Base-by-base conservation (phyloP, 805 yeast genomes). In the Hanseniaspora mollemarum region DNA sequence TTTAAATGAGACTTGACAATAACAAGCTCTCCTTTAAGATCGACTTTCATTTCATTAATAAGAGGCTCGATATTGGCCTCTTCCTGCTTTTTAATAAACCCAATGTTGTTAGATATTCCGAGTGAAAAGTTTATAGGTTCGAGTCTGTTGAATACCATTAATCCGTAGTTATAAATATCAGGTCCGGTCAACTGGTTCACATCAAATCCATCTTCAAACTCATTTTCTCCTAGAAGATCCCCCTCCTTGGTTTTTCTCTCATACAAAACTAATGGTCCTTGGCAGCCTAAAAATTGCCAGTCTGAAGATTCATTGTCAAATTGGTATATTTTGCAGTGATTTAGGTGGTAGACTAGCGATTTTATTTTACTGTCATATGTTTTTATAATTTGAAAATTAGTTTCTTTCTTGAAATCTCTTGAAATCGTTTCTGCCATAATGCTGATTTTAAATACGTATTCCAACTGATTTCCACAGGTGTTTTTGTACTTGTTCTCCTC, bases 51-150 rank as follows among this genome's bases (percentile, higher is more conserved):
- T 51, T 72, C 74, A 45, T 66, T 67, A 43, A 69, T 54, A 1
- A 68, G 68, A 43, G 64, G 59, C 28, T 56, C 49, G 15, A 58
- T 60, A 8, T 54, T 24, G 32, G 24, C n/a, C 24, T 68, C 66
- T 43, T 58, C 60, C 25, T 67, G 60, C 52, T 72, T 73, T 37
- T 67, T 62, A 29, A 75, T 70, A 25, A 43, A 46, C 15, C 72
- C 71, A 45, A 70, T 70, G 59, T 74, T 76, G 9, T 83, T 78
- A 15, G 82, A 66, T 22, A 84, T 67, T 0, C 90, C 94, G 53
- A 83, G 62, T 4, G 85, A 76, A 56, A 83, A 81, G 61, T 83
- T 82, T 53, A 80, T 81, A 0, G 87, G 83, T 48, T 74, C 77
- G 51, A 70, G 68, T 58, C 88, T 71, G 58, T 84, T 83, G 57